Evolutionary conservation across 805 yeast genomes (phyloP), one percentile per base, ranked within the genome.

Genomic region (Candida khao-thaluensis): DNA sequence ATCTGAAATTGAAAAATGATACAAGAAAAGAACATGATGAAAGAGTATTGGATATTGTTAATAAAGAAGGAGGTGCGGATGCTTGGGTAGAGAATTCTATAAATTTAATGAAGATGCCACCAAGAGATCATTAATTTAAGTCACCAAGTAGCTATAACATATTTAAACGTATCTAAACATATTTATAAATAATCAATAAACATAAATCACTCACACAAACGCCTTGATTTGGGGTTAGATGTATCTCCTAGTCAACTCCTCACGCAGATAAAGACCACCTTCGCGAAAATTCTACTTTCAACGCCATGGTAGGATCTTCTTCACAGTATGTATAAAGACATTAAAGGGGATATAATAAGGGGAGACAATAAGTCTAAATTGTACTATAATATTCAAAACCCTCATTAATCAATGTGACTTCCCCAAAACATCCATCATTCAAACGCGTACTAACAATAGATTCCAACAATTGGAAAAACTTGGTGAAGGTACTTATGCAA

Each of bases 401-500:
- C n/a, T n/a, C n/a, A n/a, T n/a, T n/a, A n/a, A n/a, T n/a, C n/a
- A n/a, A n/a, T n/a, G n/a, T n/a, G n/a, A n/a, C n/a, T n/a, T n/a
- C n/a, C n/a, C n/a, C n/a, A n/a, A n/a, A n/a, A 12, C 15, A 26
- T 26, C 17, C 16, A 24, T 5, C 11, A 10, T 10, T 30, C 16
- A 3, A 23, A 28, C 17, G 17, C 17, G 8, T 30, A 44, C 50
- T 45, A 41, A 44, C 44, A 35, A 18, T n/a, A 65, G 71, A 49
- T 69, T 69, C 53, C 73, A 69, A 49, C 74, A 69, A 60, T 76
- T 86, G 40, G 96, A 88, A 60, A 87, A 87, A 67, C 74, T 87
- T 26, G 96, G 96, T 28, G 96, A 87, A 65, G 96, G 96, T 35
- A 87, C 99, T 1, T 93, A 93, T 65, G 99, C 99, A 53, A 95